A percentile compares a stretch with the other conserved stretches of the same genome.
Evolutionary conservation across 2,329 filamentous ascomycete genomes (phyloP).

Genomic region (Ceratocystis diversiconidia): DNA sequence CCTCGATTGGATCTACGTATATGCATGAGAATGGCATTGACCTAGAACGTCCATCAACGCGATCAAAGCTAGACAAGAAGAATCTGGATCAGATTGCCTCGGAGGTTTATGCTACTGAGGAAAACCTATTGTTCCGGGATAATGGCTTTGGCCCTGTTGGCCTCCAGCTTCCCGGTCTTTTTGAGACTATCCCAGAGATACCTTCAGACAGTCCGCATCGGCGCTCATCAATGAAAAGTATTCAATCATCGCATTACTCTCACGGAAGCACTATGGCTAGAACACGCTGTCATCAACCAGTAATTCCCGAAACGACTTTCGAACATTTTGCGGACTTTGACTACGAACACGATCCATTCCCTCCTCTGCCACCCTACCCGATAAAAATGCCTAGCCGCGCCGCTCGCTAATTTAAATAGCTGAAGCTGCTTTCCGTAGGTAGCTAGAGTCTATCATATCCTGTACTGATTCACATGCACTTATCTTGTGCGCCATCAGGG

Average conservation of each 20-base stretch:
- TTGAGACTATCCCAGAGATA: slow-evolving; percentile 19
- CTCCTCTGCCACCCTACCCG: neutral
- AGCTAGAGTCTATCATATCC: neutral
- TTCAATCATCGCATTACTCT: neutral
- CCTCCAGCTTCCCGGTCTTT: slow-evolving; percentile 25
- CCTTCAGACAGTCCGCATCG: slow-evolving; percentile 14
- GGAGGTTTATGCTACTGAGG: slow-evolving; percentile 22
- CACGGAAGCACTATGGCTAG: neutral
- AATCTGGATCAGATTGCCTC: slow-evolving; percentile 11
- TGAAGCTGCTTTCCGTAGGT: neutral
- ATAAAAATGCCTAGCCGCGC: neutral
- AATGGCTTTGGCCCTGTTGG: slow-evolving; percentile 26
- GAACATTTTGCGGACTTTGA: slow-evolving; percentile 17
- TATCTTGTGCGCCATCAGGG: too few species aligned
- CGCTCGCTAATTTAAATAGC: neutral
- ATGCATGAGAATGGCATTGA: neutral
- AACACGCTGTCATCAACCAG: neutral
- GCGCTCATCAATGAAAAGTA: slow-evolving; percentile 8
- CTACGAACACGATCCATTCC: slow-evolving; percentile 9
- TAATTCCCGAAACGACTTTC: neutral
- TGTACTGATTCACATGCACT: neutral
- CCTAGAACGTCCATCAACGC: neutral
- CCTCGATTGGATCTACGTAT: neutral
- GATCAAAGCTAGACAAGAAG: slow-evolving; percentile 4
- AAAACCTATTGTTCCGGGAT: slow-evolving; percentile 28